Base-by-base conservation (phyloP, 139 green algal species). In the Ulvella scutata region DNA sequence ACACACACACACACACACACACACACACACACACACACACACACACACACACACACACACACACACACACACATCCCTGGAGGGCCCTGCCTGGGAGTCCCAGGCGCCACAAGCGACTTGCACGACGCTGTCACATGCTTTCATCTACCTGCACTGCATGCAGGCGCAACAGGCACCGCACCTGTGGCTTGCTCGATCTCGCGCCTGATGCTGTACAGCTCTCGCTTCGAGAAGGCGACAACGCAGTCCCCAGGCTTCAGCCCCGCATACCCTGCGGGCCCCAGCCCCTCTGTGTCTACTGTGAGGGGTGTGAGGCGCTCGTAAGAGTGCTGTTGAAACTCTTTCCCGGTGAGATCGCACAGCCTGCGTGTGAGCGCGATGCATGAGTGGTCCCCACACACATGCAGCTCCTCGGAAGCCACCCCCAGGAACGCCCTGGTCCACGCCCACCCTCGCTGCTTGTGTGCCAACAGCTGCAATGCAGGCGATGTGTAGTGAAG, bases 391-490 rank as follows among this genome's bases (percentile, higher is more conserved):
- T 98, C 93, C 2, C 95, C 95, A 72, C 94, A 98, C 37, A 99
- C 76, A 81, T 99, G 95, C 29, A 99, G 81, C 77, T 96, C 88
- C 17, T 84, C 81, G 26, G 92, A 90, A 3, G 88, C 82, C 43
- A 96, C 29, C 0, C 92, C 92, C 76, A 92, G 85, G 43, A 99
- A 76, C 0, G 94, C 94, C 0, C 92, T 80, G 2, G 94, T 99
- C 92, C 93, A 99, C 2, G 90, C 95, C 86, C 88, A 98, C 10
- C 95, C 95, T 0, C 95, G 80, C 9, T 79, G 37, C 31, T 88
- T 76, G 76, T 98, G 92, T 4, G 85, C 89, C 43, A 98, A 87
- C 81, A 98, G 85, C 84, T 94, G 85, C 74, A 83, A 34, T 40
- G 37, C 43, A 51, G n/a, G n/a, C n/a, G n/a, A n/a, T n/a, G n/a